Evolutionary conservation across 129 eudicot genomes (phyloP).

Genomic region (Artemisia tridentata): DNA sequence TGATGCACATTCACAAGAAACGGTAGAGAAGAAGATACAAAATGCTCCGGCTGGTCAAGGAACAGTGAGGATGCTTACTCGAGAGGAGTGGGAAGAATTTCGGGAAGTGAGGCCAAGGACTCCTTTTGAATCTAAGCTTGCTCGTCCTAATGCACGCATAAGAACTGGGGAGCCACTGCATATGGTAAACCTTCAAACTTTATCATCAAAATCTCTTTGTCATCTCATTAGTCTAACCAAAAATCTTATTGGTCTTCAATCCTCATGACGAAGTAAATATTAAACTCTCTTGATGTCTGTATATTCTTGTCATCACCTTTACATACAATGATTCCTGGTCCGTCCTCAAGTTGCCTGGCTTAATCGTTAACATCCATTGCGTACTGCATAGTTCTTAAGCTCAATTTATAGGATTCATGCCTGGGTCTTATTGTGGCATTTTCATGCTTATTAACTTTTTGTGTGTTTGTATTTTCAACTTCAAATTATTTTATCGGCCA

Average conservation of each 20-base stretch:
- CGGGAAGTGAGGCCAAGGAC: constrained; percentile 89
- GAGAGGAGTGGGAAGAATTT: constrained; percentile 92
- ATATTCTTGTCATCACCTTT: constrained; percentile 3
- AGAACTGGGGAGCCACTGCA: constrained; percentile 78
- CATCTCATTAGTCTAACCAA: no score
- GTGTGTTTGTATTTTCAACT: no score
- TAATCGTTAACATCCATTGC: background rate
- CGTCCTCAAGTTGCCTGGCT: background rate
- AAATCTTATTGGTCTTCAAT: no score
- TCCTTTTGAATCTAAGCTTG: constrained; percentile 93
- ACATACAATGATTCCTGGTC: constrained; percentile 4
- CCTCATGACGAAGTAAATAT: no score
- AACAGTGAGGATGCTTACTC: constrained; percentile 81
- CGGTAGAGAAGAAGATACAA: constrained; percentile 69
- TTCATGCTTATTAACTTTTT: no score
- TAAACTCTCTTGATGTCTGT: no score
- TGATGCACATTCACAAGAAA: constrained; percentile 87
- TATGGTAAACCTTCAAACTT: constrained; percentile 47
- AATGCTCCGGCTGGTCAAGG: constrained; percentile 93
- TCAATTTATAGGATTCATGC: no score
- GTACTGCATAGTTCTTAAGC: no score
- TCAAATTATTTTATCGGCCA: no score
- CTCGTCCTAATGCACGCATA: constrained; percentile 87
- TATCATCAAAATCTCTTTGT: constrained; percentile 12
- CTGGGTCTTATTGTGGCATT: no score